A percentile compares a stretch with the other conserved stretches of the same genome.
These are phyloP conservation scores for Didymella sp. DNA, from an alignment of 2,329 filamentous ascomycete species.

Conservation along the genomic window DNA sequence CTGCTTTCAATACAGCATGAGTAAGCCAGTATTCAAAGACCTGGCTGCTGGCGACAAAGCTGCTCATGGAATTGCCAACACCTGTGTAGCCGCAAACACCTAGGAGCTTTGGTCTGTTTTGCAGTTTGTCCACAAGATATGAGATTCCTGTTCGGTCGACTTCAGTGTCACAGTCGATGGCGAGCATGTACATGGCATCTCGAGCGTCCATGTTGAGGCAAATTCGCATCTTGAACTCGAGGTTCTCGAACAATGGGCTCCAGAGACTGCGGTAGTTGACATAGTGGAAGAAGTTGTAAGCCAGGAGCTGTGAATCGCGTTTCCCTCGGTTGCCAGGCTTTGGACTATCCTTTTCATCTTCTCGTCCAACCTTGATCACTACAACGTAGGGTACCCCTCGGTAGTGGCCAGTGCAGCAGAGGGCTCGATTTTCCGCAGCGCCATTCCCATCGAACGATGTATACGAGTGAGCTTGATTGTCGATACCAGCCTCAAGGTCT, in stretches of 20 bases:
- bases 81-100: neutral
- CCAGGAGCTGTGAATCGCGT: neutral
- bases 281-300: neutral
- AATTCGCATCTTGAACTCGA: neutral
- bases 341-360: neutral
- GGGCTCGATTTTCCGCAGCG: neutral
- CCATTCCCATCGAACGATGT: neutral
- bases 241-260: neutral
- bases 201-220: neutral
- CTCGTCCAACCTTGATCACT: neutral
- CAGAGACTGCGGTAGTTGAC: neutral
- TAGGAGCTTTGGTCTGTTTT: neutral
- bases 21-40: neutral
- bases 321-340: neutral
- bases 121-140: neutral
- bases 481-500: neutral
- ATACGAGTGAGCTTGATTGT: neutral
- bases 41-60: neutral
- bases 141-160: neutral
- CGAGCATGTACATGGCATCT: neutral
- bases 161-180: neutral
- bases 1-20: neutral
- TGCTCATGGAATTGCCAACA: neutral
- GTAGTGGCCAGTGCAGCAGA: neutral
- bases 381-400: neutral